Evolutionary conservation across 2,329 filamentous ascomycete genomes (phyloP).

Genomic region (Microdochium nivale): DNA sequence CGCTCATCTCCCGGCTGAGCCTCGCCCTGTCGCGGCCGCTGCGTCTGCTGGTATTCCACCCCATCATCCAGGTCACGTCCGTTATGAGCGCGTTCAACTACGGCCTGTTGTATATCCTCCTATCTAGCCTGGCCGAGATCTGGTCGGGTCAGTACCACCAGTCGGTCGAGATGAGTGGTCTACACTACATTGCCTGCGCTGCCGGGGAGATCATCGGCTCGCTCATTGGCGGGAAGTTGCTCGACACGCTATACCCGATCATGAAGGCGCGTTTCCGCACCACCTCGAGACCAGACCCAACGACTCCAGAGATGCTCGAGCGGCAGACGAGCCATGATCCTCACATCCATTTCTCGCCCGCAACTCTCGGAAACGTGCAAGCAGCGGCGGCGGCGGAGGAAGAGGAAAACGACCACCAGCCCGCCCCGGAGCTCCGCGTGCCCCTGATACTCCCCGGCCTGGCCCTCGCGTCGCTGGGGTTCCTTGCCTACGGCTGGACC

Average conservation of each 20-base stretch:
- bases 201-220: slow-evolving; percentile 52
- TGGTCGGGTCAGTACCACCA: slow-evolving; percentile 48
- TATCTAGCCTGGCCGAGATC: slow-evolving; percentile 51
- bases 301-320: slow-evolving; percentile 42
- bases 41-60: slow-evolving; percentile 46
- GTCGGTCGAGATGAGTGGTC: slow-evolving; percentile 46
- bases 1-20: slow-evolving; percentile 14
- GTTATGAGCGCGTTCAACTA: slow-evolving; percentile 50
- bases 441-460: slow-evolving; percentile 47
- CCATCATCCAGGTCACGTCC: slow-evolving; percentile 49
- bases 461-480: slow-evolving; percentile 27
- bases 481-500: slow-evolving; percentile 35
- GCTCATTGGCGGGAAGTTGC: slow-evolving; percentile 33
- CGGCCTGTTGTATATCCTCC: slow-evolving; percentile 54
- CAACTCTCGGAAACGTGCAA: too few relatives aligned
- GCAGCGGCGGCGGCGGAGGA: too few relatives aligned
- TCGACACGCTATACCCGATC: slow-evolving; percentile 29
- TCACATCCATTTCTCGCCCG: too few relatives aligned
- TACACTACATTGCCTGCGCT: slow-evolving; percentile 57
- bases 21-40: slow-evolving; percentile 43
- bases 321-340: too few relatives aligned
- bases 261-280: slow-evolving; percentile 11
- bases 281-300: slow-evolving; percentile 2
- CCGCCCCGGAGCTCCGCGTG: slow-evolving; percentile 51
- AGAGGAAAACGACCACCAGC: slow-evolving; percentile 26